Conservation (phyloP, 1,284 basidiomycete genomes). For the Mycena citricolor region DNA sequence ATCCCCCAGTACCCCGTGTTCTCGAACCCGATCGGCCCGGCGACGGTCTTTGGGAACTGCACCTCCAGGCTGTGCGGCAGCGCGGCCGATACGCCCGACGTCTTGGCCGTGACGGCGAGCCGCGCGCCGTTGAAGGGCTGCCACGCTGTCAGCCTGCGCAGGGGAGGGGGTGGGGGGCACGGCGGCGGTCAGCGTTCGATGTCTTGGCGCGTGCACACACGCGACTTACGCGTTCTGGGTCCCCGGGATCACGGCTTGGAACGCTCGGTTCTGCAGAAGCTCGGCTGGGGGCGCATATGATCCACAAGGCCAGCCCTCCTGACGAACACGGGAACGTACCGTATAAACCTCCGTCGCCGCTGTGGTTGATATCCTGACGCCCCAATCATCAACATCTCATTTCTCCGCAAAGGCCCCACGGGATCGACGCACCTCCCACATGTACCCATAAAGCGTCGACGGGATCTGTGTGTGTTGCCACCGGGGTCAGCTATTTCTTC, state of each 20-base stretch:
- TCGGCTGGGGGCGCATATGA: conserved; percentile 34
- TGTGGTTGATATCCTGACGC: conserved; percentile 40
- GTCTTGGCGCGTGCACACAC: too few relatives aligned
- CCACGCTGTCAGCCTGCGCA: conserved; percentile 57
- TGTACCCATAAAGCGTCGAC: conserved; percentile 33
- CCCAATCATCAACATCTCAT: too few relatives aligned
- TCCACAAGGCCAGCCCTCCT: conserved; percentile 30
- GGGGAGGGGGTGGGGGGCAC: conserved; percentile 25
- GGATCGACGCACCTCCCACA: conserved; percentile 37
- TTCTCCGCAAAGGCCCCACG: too few relatives aligned
- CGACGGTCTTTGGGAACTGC: conserved; percentile 42
- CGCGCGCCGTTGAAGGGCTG: conserved; percentile 47
- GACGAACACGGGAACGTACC: conserved; percentile 41
- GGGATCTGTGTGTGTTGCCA: conserved; percentile 30
- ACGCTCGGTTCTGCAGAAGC: conserved; percentile 54
- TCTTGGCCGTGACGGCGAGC: conserved; percentile 53
- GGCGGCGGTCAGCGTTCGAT: conserved; percentile 18
- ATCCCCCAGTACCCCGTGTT: conserved; percentile 68
- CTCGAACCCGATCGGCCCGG: conserved; percentile 54
- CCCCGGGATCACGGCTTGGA: conserved; percentile 54
- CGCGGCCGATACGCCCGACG: conserved; percentile 52
- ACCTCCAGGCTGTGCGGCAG: conserved; percentile 65
- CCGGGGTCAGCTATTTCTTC: too few relatives aligned
- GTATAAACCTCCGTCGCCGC: conserved; percentile 61
- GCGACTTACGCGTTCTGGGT: conserved; percentile 36